Conservation (phyloP, 495 filamentous ascomycete species). For the Aspergillus mulundensis region DNA sequence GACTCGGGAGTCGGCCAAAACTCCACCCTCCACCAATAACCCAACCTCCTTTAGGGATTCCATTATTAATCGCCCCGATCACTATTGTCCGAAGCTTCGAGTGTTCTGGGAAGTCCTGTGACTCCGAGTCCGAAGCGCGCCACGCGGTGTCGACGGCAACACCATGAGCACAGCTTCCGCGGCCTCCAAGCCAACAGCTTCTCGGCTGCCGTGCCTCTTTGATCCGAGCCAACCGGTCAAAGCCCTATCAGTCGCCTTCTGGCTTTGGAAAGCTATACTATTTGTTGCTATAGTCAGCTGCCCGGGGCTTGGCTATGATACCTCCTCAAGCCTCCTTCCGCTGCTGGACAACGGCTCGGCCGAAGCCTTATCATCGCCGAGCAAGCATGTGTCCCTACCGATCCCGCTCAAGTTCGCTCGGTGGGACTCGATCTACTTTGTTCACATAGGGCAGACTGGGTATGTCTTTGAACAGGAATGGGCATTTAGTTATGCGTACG, state of each 20-base stretch:
- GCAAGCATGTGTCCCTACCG: conserved; percentile 18
- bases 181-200: not conserved
- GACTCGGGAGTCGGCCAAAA: no score
- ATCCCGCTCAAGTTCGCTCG: conserved; percentile 57
- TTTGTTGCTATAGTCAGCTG: conserved; percentile 57
- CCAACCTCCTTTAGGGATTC: not conserved
- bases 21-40: no score
- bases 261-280: conserved; percentile 71
- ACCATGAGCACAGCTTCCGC: conserved; percentile 11
- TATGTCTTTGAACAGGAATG: conserved; percentile 93
- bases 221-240: conserved; percentile 32
- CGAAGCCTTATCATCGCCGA: conserved; percentile 8
- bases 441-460: conserved; percentile 61
- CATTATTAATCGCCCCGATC: not conserved
- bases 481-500: conserved; percentile 78
- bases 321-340: conserved; percentile 66
- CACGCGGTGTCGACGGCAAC: not conserved
- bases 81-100: not conserved
- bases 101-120: not conserved
- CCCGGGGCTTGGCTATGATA: conserved; percentile 82
- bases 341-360: conserved; percentile 15
- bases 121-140: not conserved
- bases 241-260: conserved; percentile 36
- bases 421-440: conserved; percentile 93
- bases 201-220: conserved; percentile 22